Base-by-base conservation (phyloP, 345 rosid species). In the Punica granatum region DNA sequence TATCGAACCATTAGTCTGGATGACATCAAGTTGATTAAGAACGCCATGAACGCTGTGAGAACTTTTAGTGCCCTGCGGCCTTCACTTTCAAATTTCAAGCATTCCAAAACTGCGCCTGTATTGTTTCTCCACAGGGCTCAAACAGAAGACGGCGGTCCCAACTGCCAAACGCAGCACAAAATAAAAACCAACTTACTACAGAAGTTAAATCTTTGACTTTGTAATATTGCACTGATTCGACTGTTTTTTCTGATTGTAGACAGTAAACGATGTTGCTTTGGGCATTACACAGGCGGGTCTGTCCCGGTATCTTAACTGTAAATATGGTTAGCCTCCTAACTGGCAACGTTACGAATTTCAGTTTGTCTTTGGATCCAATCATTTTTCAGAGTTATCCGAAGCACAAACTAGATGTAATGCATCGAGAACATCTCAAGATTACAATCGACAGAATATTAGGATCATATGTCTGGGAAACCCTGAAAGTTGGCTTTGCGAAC, bases 221-320 rank as follows among this genome's bases (percentile, higher is more conserved):
- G 48, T 43, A 43, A 43, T 43, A 43, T 13, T 43, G 48, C 48
- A 43, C 48, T 12, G 48, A 12, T 43, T 43, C 7, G 12, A 37
- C 42, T 37, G 42, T 37, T 43, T 3, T 43, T 16, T 43, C 28
- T n/a, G n/a, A 19, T 54, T 44, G 53, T 64, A 90, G 97, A 90
- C 97, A 26, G 65, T 88, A 25, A 88, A 87, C 4, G 95, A 91
- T 65, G 91, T 91, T 58, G 69, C 85, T 28, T 65, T 87, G 53
- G 97, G 92, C 59, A 73, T 82, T 42, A 84, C 88, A 9, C 85
- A 88, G 66, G 91, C 92, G 21, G 91, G 82, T 39, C 80, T 91
- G 65, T 85, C 92, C 0, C 81, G 75, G 31, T 88, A 85, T 60
- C 77, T 88, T 36, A 76, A 75, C 48, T 71, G 88, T 53, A 83